phyloP scores from a whole-genome alignment of 345 rosid genomes.

The Eutrema japonicum region DNA sequence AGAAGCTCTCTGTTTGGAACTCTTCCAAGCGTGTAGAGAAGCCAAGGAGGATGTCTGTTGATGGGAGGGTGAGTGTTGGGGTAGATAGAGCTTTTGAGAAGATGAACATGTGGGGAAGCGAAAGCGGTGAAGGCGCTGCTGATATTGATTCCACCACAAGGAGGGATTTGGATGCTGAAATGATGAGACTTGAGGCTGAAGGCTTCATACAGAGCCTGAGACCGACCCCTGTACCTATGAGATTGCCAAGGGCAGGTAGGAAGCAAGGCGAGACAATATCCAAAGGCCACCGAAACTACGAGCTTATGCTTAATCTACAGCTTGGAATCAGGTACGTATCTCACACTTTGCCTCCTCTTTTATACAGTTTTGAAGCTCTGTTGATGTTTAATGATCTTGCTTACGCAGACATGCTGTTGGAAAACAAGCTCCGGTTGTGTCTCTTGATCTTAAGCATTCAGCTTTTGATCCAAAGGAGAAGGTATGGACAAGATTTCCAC shows the following conservation, averaged over 20 bases:
- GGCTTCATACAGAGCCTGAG: constrained; percentile 45
- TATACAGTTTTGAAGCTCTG: not conserved
- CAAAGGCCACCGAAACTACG: constrained; percentile 88
- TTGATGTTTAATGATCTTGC: not conserved
- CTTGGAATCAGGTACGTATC: constrained; percentile 61
- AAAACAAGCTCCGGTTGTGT: constrained; percentile 67
- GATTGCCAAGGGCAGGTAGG: constrained; percentile 61
- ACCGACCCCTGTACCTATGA: constrained; percentile 53
- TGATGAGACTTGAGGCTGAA: constrained; percentile 51
- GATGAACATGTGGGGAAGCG: constrained; percentile 70
- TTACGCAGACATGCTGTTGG: constrained; percentile 78
- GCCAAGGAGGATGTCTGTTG: constrained; percentile 74
- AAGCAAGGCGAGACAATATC: constrained; percentile 87
- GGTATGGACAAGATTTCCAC: constrained; percentile 90
- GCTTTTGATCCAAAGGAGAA: constrained; percentile 95
- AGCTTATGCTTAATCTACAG: constrained; percentile 92
- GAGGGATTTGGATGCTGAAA: constrained; percentile 51
- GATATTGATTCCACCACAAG: constrained; percentile 42
- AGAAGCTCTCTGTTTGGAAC: constrained; percentile 73
- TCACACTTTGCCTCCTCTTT: constrained; percentile 10
- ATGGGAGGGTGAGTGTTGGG: constrained; percentile 84
- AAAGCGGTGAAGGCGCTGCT: constrained; percentile 46
- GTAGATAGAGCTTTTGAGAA: constrained; percentile 75
- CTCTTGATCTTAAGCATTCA: constrained; percentile 82
- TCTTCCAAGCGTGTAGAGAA: constrained; percentile 65